Evolutionary conservation across 2,329 filamentous ascomycete species (phyloP).

Genomic region (Pseudocercospora fuligena): DNA sequence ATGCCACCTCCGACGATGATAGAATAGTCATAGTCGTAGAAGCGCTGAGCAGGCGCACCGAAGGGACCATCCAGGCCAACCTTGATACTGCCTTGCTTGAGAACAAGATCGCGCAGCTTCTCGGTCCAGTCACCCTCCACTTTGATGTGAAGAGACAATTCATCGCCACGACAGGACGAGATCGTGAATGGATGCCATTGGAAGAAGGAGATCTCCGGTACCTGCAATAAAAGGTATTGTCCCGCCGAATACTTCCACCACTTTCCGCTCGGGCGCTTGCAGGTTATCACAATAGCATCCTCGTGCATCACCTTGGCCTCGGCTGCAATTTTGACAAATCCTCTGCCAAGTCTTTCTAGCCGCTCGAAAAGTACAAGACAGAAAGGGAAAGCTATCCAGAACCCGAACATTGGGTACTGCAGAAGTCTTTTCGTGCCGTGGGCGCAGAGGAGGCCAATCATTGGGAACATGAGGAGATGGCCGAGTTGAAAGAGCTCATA

Average conservation of each 20-base stretch:
- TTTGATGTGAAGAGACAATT: conserved; percentile 63
- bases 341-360: conserved; percentile 50
- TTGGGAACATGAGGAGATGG: conserved; percentile 63
- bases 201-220: conserved; percentile 58
- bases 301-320: conserved; percentile 56
- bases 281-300: conserved; percentile 58
- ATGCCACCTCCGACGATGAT: conserved; percentile 63
- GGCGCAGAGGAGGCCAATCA: conserved; percentile 60
- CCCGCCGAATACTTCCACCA: conserved; percentile 62
- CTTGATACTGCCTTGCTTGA: conserved; percentile 46
- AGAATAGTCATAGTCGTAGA: conserved; percentile 62
- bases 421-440: conserved; percentile 59
- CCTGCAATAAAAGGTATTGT: conserved; percentile 62
- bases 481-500: conserved; percentile 64
- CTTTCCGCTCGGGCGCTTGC: conserved; percentile 54
- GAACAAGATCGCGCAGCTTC: conserved; percentile 51
- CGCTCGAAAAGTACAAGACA: conserved; percentile 58
- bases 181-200: conserved; percentile 67
- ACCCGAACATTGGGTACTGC: conserved; percentile 62
- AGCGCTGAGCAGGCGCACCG: conserved; percentile 62
- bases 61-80: conserved; percentile 63
- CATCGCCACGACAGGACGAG: conserved; percentile 58
- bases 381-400: conserved; percentile 60
- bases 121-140: conserved; percentile 63
- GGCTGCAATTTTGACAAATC: conserved; percentile 56